These are phyloP conservation scores for Kwoniella botswanensis DNA, from an alignment of 768 basidiomycete genomes.

Conservation along the genomic window DNA sequence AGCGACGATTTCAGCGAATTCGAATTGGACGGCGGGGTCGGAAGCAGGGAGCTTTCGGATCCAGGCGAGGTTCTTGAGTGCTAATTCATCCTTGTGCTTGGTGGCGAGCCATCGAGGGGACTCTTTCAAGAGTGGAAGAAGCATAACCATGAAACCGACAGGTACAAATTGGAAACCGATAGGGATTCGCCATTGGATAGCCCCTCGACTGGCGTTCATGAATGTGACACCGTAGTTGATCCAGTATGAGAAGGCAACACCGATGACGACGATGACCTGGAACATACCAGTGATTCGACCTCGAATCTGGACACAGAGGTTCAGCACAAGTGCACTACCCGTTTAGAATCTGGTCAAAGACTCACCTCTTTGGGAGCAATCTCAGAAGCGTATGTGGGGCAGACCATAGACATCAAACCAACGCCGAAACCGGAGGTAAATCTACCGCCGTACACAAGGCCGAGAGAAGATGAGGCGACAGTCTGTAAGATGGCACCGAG, in stretches of 20 bases:
- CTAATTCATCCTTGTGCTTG: conserved; percentile 56
- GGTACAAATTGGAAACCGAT: conserved; percentile 58
- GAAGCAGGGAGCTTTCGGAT: conserved; percentile 56
- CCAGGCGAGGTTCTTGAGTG: conserved; percentile 63
- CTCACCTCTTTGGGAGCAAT: conserved; percentile 85
- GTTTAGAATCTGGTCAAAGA: conserved; percentile 74
- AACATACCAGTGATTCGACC: conserved; percentile 75
- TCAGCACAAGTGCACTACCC: not conserved
- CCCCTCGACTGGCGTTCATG: conserved; percentile 24
- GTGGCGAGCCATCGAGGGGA: conserved; percentile 59
- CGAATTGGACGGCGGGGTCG: conserved; percentile 56
- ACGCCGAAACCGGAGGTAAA: conserved; percentile 80
- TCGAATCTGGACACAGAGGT: conserved; percentile 52
- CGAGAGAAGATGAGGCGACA: conserved; percentile 48
- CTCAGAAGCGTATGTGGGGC: conserved; percentile 84
- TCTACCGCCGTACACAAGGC: conserved; percentile 71
- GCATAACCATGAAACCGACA: conserved; percentile 57
- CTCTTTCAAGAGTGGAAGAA: conserved; percentile 47
- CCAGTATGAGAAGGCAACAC: conserved; percentile 74
- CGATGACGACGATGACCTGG: conserved; percentile 83
- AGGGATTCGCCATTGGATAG: conserved; percentile 41
- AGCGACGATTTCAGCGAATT: conserved; percentile 73
- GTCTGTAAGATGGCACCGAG: conserved; percentile 63
- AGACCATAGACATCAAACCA: conserved; percentile 70
- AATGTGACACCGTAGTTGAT: conserved; percentile 51